These are phyloP conservation scores for Otatea glauca DNA, from an alignment of 176 grass and related monocot genomes.

Conservation along the genomic window DNA sequence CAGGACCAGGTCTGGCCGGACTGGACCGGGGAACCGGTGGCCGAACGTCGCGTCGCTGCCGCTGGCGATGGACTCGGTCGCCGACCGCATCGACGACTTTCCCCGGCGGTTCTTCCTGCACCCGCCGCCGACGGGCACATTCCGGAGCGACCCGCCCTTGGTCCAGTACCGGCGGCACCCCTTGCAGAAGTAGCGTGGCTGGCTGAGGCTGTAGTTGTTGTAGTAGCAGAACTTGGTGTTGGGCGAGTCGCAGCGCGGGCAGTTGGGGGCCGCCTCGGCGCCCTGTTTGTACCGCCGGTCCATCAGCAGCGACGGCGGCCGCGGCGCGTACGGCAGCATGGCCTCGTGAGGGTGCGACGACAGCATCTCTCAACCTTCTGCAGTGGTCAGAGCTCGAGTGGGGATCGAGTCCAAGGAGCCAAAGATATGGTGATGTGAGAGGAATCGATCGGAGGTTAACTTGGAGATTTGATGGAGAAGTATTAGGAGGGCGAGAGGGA, in stretches of 20 bases:
- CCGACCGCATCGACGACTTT: constrained; percentile 44
- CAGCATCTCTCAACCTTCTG: constrained; percentile 44
- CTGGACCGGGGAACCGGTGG: constrained; percentile 45
- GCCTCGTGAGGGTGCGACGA: constrained; percentile 54
- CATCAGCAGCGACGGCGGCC: constrained; percentile 47
- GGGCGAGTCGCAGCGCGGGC: constrained; percentile 82
- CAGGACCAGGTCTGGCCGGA: constrained; percentile 74
- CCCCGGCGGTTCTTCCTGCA: constrained; percentile 79
- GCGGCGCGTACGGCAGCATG: constrained; percentile 65
- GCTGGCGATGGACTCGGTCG: constrained; percentile 21
- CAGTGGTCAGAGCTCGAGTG: constrained; percentile 13
- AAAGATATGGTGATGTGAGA: constrained; percentile 46
- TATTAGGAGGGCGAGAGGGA: constrained; percentile 16
- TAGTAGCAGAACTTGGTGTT: constrained; percentile 99
- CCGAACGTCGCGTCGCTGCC: constrained; percentile 40
- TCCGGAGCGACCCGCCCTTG: constrained; percentile 89
- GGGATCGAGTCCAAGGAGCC: background rate
- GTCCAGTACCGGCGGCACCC: constrained; percentile 92
- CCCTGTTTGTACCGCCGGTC: constrained; percentile 71
- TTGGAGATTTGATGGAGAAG: constrained; percentile 16
- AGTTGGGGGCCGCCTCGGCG: constrained; percentile 66
- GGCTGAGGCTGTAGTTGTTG: constrained; percentile 98
- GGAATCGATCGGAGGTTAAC: background rate
- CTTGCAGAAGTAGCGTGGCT: constrained; percentile 98
- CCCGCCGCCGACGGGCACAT: constrained; percentile 82